Evolutionary conservation across 2,329 filamentous ascomycete genomes (phyloP).

Genomic region (Macrophomina pseudophaseolina): DNA sequence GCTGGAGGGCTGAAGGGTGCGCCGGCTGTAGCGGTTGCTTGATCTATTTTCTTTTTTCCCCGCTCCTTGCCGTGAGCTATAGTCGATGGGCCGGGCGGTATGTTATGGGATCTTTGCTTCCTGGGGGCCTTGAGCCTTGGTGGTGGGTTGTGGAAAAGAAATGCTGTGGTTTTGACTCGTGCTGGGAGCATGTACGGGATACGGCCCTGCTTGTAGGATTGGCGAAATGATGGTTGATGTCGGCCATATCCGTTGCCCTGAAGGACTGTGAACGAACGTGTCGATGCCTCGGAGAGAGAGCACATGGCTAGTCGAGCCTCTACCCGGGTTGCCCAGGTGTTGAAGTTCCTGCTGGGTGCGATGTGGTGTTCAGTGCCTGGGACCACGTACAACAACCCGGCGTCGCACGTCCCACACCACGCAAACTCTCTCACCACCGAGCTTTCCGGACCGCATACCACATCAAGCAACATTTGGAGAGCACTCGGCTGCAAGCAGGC

Average conservation of each 20-base stretch:
- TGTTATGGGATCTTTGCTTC: neutral
- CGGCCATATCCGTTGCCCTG: neutral
- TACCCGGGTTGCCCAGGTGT: neutral
- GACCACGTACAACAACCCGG: neutral
- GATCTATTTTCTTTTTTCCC: neutral
- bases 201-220: neutral
- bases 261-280: neutral
- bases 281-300: neutral
- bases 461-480: neutral
- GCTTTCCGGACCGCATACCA: neutral
- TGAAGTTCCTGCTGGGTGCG: neutral
- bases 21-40: constrained; percentile 22
- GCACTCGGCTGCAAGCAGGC: neutral
- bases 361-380: neutral
- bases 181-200: neutral
- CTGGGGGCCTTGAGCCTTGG: neutral
- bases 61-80: neutral
- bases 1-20: constrained; percentile 3
- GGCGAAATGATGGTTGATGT: neutral
- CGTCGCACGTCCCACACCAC: neutral
- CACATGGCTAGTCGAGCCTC: neutral
- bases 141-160: neutral
- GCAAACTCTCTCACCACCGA: constrained; percentile 7
- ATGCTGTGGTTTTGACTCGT: neutral
- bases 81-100: neutral